Percentiles rank a stretch among this genome's conserved stretches.
phyloP scores from a whole-genome alignment of 345 rosid genomes.

The Hibiscus syriacus region DNA sequence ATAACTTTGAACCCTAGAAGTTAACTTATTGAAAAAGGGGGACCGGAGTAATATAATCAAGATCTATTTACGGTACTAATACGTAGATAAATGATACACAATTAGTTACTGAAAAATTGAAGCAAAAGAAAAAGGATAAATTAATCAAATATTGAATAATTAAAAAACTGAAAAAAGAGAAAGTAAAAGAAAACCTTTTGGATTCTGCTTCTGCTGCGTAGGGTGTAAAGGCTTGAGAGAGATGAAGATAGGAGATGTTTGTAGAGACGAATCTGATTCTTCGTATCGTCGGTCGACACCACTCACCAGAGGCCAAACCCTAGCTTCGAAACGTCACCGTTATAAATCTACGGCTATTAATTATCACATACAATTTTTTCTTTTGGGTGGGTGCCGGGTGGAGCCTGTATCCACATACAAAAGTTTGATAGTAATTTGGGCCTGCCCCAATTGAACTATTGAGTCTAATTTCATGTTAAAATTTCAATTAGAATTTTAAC shows the following conservation, averaged over 20 bases:
- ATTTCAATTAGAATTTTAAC: too few relatives aligned
- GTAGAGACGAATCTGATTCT: background rate
- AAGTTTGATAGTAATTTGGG: too few relatives aligned
- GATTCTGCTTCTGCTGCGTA: background rate
- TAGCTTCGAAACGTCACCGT: background rate
- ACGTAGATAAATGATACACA: background rate
- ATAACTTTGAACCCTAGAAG: slow-evolving; percentile 1
- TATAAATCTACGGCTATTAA: background rate
- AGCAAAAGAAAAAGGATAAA: background rate
- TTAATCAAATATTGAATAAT: too few relatives aligned
- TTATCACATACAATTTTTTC: background rate
- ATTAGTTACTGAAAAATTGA: too few relatives aligned
- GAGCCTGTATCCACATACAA: too few relatives aligned
- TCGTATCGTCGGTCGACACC: background rate
- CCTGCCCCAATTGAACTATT: too few relatives aligned
- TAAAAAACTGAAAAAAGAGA: too few relatives aligned
- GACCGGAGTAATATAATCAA: background rate
- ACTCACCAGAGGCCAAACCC: background rate
- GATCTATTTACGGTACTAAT: background rate
- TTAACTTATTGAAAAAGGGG: background rate
- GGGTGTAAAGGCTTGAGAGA: background rate
- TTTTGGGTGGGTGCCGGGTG: too few relatives aligned
- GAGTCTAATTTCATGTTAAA: too few relatives aligned
- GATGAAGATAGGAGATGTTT: background rate
- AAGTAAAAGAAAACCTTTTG: background rate